Conservation (phyloP, 208 protist species). For the Leishmania tropica region DNA sequence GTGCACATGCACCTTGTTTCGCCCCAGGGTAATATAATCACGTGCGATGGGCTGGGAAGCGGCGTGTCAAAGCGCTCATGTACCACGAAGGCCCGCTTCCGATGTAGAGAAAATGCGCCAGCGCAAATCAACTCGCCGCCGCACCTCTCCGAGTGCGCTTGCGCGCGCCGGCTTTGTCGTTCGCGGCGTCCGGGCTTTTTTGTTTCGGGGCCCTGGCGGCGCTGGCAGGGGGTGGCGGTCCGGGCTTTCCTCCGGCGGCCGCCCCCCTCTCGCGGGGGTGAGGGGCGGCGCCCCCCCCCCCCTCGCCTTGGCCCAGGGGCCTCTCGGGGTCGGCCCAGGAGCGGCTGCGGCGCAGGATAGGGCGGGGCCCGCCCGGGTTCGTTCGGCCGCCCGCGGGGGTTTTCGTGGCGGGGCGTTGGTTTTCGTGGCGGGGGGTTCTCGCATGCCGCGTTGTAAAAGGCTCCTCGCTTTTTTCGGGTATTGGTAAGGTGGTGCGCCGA, state of each 20-base stretch:
- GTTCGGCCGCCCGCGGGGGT: no score
- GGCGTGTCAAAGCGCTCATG: background rate
- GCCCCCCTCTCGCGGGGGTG: no score
- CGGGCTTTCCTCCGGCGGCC: background rate
- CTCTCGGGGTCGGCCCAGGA: no score
- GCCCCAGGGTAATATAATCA: background rate
- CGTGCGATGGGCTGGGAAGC: background rate
- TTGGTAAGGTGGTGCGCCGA: background rate
- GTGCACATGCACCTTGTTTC: background rate
- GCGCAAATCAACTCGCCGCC: background rate
- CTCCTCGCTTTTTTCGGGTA: background rate
- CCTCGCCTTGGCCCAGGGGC: no score
- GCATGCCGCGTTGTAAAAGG: no score
- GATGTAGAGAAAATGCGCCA: background rate
- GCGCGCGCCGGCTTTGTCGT: background rate
- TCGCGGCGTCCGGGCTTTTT: background rate
- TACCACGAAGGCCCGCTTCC: no score
- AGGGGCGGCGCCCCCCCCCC: no score
- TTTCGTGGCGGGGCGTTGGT: no score
- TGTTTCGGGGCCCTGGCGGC: background rate
- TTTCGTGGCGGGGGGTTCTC: no score
- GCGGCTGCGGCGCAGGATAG: no score
- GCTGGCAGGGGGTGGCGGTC: background rate
- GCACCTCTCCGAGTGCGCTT: background rate
- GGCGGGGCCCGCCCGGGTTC: no score